A percentile compares a stretch with the other conserved stretches of the same genome.
Evolutionary conservation across 1,284 basidiomycete species (phyloP).

Genomic region (Melampsora abietis-canadensis): DNA sequence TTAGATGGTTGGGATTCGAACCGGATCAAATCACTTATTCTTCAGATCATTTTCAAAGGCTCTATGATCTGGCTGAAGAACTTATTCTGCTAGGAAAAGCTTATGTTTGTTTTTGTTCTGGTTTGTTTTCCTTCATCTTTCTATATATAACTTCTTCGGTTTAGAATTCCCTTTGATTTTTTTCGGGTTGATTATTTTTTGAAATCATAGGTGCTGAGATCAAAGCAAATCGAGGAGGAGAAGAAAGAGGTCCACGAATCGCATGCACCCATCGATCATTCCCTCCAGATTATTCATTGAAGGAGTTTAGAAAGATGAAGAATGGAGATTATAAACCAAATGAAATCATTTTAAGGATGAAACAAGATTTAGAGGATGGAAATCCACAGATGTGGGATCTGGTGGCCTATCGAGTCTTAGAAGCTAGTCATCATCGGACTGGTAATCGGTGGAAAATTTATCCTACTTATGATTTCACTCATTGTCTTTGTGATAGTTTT

Average conservation of each 20-base stretch:
- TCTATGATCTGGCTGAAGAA: conserved; percentile 87
- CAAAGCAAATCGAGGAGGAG: conserved; percentile 76
- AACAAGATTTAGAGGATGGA: conserved; percentile 82
- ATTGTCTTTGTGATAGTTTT: conserved; percentile 96
- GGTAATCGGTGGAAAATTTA: conserved; percentile 89
- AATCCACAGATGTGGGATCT: conserved; percentile 99
- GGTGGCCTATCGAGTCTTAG: conserved; percentile 89
- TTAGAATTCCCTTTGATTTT: conserved; percentile 29
- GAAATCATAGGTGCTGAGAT: conserved; percentile 74
- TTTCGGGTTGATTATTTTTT: conserved; percentile 30
- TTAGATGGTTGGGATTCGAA: conserved; percentile 96
- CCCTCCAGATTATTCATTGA: conserved; percentile 77
- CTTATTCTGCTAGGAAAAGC: conserved; percentile 86
- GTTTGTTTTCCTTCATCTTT: conserved; percentile 58
- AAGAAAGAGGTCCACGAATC: conserved; percentile 74
- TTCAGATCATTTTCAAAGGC: conserved; percentile 87
- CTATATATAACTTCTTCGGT: conserved; percentile 24
- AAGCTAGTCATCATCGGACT: conserved; percentile 88
- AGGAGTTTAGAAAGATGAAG: conserved; percentile 90
- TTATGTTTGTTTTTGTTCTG: conserved; percentile 93
- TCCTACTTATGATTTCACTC: conserved; percentile 98
- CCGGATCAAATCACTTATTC: conserved; percentile 99
- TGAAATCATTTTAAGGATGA: conserved; percentile 92
- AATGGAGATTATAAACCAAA: conserved; percentile 83
- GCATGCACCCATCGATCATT: conserved; percentile 83